Base-by-base conservation (phyloP, 805 yeast species). In the Jamesozyma gamospora region DNA sequence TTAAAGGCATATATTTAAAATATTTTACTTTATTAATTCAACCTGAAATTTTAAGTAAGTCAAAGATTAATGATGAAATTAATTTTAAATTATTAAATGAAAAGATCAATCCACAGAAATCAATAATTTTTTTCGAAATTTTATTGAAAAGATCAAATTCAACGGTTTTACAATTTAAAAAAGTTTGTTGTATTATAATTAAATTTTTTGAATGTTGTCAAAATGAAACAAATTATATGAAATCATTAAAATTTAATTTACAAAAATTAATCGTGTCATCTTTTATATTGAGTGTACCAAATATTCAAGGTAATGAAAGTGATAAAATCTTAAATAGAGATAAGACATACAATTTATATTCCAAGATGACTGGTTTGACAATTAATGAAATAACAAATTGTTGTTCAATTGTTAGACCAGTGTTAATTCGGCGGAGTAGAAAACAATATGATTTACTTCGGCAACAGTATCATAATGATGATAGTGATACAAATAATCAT, bases 341-440 rank as follows among this genome's bases (percentile, higher is more conserved):
- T 21, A 36, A 37, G 5, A 36, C 40, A 11, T 47, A 50, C 34
- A 37, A 33, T 2, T 28, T 44, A 3, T 53, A 44, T 35, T 39
- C 52, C 4, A 40, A 34, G 4, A 42, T 52, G 7, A 47, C 60
- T 6, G 59, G 60, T 2, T 34, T 55, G 19, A 32, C 54, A 7
- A 35, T 41, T 16, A 44, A 40, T 15, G 58, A 55, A 31, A 35
- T 55, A 10, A 42, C 40, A 12, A 46, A 50, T 38, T 53, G 58
- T 40, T 48, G 55, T 29, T 48, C 51, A 5, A 48, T 55, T 12
- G 53, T 55, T n/a, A 47, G 59, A 30, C 48, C 54, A 4, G 41
- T 54, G 0, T 32, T 52, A 3, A 42, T 47, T 12, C 46, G 51
- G 32, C 47, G 48, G 36, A 39, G 43, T 35, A 42, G 50, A 34